Evolutionary conservation across 2,329 filamentous ascomycete genomes (phyloP).

Genomic region (Cladobotryum mycophilum): DNA sequence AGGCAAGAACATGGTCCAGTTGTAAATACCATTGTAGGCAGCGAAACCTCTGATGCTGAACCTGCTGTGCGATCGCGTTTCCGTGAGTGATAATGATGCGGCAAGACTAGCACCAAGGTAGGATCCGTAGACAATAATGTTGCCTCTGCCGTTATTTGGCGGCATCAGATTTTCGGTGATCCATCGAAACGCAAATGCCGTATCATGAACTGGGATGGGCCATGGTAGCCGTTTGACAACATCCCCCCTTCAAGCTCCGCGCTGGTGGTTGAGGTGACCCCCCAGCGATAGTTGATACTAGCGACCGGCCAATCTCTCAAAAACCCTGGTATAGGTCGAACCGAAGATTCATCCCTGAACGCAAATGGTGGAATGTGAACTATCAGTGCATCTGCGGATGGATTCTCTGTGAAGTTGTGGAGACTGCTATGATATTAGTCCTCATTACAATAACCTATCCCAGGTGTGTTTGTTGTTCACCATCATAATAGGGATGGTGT

Average conservation of each 20-base stretch:
- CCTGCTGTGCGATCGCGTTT: constrained; percentile 36
- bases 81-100: constrained; percentile 51
- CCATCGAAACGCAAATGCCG: constrained; percentile 48
- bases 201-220: constrained; percentile 54
- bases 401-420: constrained; percentile 37
- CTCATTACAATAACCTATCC: neutral
- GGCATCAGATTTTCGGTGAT: constrained; percentile 40
- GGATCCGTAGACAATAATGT: constrained; percentile 46
- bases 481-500: too few relatives aligned
- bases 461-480: neutral
- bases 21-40: constrained; percentile 55
- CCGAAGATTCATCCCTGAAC: constrained; percentile 18
- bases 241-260: constrained; percentile 7
- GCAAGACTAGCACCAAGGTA: constrained; percentile 53
- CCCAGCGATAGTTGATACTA: constrained; percentile 57
- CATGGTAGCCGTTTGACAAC: constrained; percentile 32
- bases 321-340: constrained; percentile 33
- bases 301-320: constrained; percentile 40
- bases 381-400: constrained; percentile 39
- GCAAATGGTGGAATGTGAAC: constrained; percentile 50
- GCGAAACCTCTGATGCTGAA: constrained; percentile 48
- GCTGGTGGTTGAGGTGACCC: constrained; percentile 12
- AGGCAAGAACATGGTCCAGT: constrained; percentile 57
- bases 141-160: constrained; percentile 26
- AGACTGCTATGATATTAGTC: constrained; percentile 32